A percentile compares a stretch with the other conserved stretches of the same genome.
Conservation (phyloP, 306 rosid species). For the Lablab purpureus region DNA sequence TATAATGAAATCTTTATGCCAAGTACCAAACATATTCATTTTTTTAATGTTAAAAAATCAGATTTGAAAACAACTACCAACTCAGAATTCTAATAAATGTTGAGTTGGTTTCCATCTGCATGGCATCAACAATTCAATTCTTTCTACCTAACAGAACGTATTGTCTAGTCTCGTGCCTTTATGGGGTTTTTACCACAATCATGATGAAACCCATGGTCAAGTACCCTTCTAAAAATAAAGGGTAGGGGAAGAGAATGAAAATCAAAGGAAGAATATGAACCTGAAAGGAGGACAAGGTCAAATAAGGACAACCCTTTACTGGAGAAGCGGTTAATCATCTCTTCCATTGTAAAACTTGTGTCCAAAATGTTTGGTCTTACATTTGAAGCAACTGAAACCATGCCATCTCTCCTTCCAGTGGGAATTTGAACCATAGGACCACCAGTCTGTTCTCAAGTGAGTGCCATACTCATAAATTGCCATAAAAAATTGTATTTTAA, state of each 20-base stretch:
- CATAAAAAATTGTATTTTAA: neutral
- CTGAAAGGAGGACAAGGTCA: conserved; percentile 83
- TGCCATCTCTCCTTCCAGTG: conserved; percentile 85
- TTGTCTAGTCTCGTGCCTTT: neutral
- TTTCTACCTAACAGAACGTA: conserved; percentile 10
- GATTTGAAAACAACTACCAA: neutral
- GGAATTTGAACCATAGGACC: conserved; percentile 75
- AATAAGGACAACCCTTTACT: conserved; percentile 76
- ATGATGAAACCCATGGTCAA: neutral
- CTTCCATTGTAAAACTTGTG: conserved; percentile 76
- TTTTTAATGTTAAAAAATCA: neutral
- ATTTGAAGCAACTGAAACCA: conserved; percentile 66
- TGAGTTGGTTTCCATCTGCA: conserved; percentile 21
- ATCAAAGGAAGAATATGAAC: conserved; percentile 41
- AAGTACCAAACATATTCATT: neutral
- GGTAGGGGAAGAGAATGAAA: conserved; percentile 16
- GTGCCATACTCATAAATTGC: conserved; percentile 22
- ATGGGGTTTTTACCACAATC: neutral
- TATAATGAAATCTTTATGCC: neutral
- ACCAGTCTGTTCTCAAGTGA: conserved; percentile 61
- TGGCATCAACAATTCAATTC: conserved; percentile 33
- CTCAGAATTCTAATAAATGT: conserved; percentile 27
- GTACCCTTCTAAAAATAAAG: conserved; percentile 2
- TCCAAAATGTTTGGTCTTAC: conserved; percentile 84
- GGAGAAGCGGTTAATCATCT: conserved; percentile 69